A percentile compares a stretch with the other conserved stretches of the same genome.
Evolutionary conservation across 2,329 filamentous ascomycete genomes (phyloP).

Genomic region (Venturia asperata): DNA sequence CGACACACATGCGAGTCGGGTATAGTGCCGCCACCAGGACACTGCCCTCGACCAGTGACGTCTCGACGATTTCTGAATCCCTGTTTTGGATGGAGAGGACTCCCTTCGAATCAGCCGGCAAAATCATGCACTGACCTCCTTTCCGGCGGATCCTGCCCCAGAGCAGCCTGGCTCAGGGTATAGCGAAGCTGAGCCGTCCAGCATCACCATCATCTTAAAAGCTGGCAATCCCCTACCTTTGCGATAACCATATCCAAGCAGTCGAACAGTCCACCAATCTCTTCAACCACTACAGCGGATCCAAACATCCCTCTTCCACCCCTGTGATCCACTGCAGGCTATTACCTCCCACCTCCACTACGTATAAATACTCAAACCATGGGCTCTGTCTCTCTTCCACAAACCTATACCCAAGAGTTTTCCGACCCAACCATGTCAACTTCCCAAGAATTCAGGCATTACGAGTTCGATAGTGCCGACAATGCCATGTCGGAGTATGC

Average conservation of each 20-base stretch:
- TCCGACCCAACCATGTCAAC: neutral
- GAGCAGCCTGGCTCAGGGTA: neutral
- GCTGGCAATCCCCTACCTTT: neutral
- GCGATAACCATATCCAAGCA: neutral
- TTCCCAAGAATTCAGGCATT: neutral
- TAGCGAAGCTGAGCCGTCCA: neutral
- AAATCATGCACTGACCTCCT: neutral
- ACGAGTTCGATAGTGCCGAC: neutral
- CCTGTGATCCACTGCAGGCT: neutral
- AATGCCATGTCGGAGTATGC: slow-evolving; percentile 4
- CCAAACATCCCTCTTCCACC: neutral
- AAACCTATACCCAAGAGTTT: neutral
- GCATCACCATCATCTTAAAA: neutral
- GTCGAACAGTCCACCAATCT: neutral
- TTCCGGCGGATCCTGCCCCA: neutral
- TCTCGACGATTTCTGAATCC: neutral
- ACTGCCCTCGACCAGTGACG: neutral
- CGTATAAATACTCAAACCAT: neutral
- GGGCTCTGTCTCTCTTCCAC: slow-evolving; percentile 4
- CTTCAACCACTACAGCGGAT: neutral
- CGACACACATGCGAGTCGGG: neutral
- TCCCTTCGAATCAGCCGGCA: neutral
- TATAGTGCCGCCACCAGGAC: neutral
- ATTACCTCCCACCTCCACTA: neutral
- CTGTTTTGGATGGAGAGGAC: neutral